These are phyloP conservation scores for Amphirosellinia nigrospora DNA, from an alignment of 495 filamentous ascomycete genomes.

Conservation along the genomic window DNA sequence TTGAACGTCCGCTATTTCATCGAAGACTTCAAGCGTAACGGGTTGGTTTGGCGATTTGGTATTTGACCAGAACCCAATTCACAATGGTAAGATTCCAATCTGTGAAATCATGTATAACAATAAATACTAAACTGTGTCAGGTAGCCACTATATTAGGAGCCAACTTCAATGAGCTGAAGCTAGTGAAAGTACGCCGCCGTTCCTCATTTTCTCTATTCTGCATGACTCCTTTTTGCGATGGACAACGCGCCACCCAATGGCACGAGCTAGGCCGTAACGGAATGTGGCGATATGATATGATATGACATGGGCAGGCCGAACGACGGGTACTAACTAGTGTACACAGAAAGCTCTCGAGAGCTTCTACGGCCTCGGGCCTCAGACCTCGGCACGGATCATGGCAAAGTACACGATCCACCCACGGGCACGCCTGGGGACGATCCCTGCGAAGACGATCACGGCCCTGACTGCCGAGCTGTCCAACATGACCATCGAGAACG, in stretches of 20 bases:
- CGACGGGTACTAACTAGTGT: not conserved
- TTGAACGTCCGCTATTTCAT: not conserved
- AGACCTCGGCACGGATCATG: slow-evolving; percentile 73
- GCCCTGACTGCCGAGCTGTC: slow-evolving; percentile 84
- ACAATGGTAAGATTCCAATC: slow-evolving; percentile 18
- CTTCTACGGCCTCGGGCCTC: slow-evolving; percentile 89
- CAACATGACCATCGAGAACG: slow-evolving; percentile 92
- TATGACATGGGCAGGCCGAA: not conserved
- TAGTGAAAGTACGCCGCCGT: slow-evolving; percentile 70
- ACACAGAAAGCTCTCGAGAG: slow-evolving; percentile 77
- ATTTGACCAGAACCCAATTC: not conserved
- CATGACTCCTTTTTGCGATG: not conserved
- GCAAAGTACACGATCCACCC: slow-evolving; percentile 88
- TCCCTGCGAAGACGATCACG: slow-evolving; percentile 73
- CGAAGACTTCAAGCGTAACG: not conserved
- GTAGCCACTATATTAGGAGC: slow-evolving; percentile 85
- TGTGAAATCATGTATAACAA: not conserved
- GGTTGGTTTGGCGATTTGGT: slow-evolving; percentile 1
- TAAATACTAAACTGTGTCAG: slow-evolving; percentile 45
- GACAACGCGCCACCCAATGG: not conserved
- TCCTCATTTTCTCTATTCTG: not conserved
- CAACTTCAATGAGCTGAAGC: slow-evolving; percentile 81
- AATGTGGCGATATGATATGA: not conserved
- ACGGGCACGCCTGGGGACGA: slow-evolving; percentile 71
- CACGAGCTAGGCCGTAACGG: no score